Base-by-base conservation (phyloP, 2,329 filamentous ascomycete species). In the Ophiostoma ips region DNA sequence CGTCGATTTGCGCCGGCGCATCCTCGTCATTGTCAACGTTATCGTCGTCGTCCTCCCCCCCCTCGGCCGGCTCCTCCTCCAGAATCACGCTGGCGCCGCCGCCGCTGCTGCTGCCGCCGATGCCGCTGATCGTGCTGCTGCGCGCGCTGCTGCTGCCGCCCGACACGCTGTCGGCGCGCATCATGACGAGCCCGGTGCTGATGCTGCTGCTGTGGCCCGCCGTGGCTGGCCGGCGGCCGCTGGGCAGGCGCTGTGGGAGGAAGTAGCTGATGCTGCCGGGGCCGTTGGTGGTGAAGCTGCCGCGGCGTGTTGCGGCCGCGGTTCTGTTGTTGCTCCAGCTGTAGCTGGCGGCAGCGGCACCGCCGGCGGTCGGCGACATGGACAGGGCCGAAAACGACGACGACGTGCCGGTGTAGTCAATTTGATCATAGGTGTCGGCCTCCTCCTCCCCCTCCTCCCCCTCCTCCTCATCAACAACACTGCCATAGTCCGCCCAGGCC, bases 81-180 rank as follows among this genome's bases (percentile, higher is more conserved):
- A 41, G 2, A n/a, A 41, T 41, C 2, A 28, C 38, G 5, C 38
- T 41, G 35, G 15, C 12, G 34, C 16, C n/a, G 8, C 35, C n/a
- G n/a, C n/a, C n/a, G n/a, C n/a, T n/a, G n/a, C n/a, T n/a, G n/a
- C n/a, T 44, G 8, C 16, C 15, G 16, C 53, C 46, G 15, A 47
- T 35, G n/a, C 24, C 19, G 21, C 41, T 30, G 13, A 33, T 31
- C 7, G 21, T 46, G 45, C 31, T 21, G 38, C 48, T 48, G 30
- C 44, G 49, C 18, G 37, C 46, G 16, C 36, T 54, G 47, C 56
- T 51, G 49, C 49, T 49, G n/a, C 35, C 41, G n/a, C 36, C 35
- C 12, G 38, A 35, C 51, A 31, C 55, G 40, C 61, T 62, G 45
- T 50, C 59, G 48, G 34, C 58, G 58, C 51, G 58, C 58, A 30